A percentile compares a stretch with the other conserved stretches of the same genome.
phyloP scores from a whole-genome alignment of 192 early-diverging fungal species.

The Spizellomyces punctatus region DNA sequence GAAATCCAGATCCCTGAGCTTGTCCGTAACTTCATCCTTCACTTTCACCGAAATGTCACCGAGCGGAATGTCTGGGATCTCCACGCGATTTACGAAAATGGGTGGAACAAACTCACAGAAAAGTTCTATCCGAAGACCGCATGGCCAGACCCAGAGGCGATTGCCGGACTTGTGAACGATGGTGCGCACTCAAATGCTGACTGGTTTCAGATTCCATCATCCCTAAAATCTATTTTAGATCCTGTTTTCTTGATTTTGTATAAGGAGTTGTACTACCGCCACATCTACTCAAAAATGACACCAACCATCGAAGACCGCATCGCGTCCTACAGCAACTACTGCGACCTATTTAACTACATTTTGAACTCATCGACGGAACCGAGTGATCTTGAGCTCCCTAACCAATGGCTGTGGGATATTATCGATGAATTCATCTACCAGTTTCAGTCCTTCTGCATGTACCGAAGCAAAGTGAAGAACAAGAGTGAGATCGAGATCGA shows the following conservation, averaged over 20 bases:
- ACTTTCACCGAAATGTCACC: constrained; percentile 78
- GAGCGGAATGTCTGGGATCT: constrained; percentile 86
- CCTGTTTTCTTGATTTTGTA: constrained; percentile 90
- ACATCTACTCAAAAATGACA: constrained; percentile 90
- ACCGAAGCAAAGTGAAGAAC: constrained; percentile 83
- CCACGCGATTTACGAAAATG: constrained; percentile 83
- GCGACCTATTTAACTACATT: constrained; percentile 95
- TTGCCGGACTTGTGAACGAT: constrained; percentile 83
- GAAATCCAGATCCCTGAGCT: constrained; percentile 76
- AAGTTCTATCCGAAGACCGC: constrained; percentile 85
- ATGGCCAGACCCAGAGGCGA: constrained; percentile 87
- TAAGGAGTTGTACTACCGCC: constrained; percentile 95
- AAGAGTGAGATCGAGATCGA: constrained; percentile 80
- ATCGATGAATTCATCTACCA: constrained; percentile 99
- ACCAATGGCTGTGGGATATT: constrained; percentile 99
- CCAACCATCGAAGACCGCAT: constrained; percentile 89
- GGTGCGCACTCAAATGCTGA: constrained; percentile 26
- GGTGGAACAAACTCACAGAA: constrained; percentile 90
- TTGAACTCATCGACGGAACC: constrained; percentile 69
- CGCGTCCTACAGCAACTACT: constrained; percentile 95
- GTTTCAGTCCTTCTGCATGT: constrained; percentile 97
- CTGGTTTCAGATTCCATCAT: not conserved
- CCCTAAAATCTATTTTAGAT: constrained; percentile 47
- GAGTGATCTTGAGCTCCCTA: constrained; percentile 89
- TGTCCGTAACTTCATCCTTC: constrained; percentile 80